These are phyloP conservation scores for Mycena haematopus DNA, from an alignment of 768 basidiomycete species.

Conservation along the genomic window DNA sequence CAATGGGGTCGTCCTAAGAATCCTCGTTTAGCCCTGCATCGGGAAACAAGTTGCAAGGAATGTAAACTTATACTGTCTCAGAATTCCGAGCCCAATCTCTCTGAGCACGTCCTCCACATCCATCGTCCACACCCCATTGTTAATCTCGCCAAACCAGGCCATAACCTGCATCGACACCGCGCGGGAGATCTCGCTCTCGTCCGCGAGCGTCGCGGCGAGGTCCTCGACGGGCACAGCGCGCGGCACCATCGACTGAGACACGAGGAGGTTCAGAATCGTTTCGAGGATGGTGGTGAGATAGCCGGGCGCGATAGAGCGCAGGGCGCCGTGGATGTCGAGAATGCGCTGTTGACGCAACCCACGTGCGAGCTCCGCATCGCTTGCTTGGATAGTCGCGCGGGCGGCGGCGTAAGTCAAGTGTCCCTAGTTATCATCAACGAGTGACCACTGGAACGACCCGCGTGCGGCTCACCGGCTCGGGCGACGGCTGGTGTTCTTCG, in stretches of 20 bases:
- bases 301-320: conserved; percentile 73
- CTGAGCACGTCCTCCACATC: conserved; percentile 65
- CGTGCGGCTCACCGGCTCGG: conserved; percentile 31
- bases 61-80: conserved; percentile 69
- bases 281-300: conserved; percentile 78
- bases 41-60: not conserved
- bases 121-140: conserved; percentile 67
- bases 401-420: conserved; percentile 69
- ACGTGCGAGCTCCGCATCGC: conserved; percentile 70
- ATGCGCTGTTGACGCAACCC: conserved; percentile 76
- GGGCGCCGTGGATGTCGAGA: conserved; percentile 70
- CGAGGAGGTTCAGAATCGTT: conserved; percentile 73
- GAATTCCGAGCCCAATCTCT: conserved; percentile 79
- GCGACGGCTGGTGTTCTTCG: conserved; percentile 27
- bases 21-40: not conserved
- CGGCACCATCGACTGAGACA: conserved; percentile 64
- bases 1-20: conserved; percentile 63
- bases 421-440: not conserved
- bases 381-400: conserved; percentile 75
- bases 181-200: conserved; percentile 75
- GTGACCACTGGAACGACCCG: not conserved
- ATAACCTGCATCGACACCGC: conserved; percentile 73
- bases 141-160: conserved; percentile 78
- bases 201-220: conserved; percentile 64
- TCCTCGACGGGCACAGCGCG: conserved; percentile 61